A percentile compares a stretch with the other conserved stretches of the same genome.
These are phyloP conservation scores for Rhynchosporium agropyri DNA, from an alignment of 2,329 filamentous ascomycete genomes.

Conservation along the genomic window DNA sequence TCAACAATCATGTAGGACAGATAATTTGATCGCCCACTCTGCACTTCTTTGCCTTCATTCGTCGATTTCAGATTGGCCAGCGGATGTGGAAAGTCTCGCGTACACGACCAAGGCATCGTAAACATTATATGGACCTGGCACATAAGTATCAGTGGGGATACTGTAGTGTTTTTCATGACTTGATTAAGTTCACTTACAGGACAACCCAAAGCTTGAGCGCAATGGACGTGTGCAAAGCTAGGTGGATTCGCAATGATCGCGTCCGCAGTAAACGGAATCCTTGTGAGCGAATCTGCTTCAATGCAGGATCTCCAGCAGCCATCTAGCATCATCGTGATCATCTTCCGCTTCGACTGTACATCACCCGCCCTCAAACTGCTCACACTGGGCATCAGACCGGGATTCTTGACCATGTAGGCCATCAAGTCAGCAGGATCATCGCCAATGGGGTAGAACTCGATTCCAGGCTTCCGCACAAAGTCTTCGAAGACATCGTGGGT, in stretches of 20 bases:
- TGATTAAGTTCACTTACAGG: constrained; percentile 61
- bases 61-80: constrained; percentile 49
- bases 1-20: constrained; percentile 52
- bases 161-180: neutral
- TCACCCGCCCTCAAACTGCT: constrained; percentile 74
- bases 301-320: constrained; percentile 86
- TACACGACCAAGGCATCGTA: constrained; percentile 35
- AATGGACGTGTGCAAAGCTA: constrained; percentile 39
- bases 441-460: constrained; percentile 46
- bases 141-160: neutral
- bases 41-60: constrained; percentile 42
- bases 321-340: constrained; percentile 73
- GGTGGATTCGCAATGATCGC: constrained; percentile 39
- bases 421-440: constrained; percentile 73
- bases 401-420: constrained; percentile 89
- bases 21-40: constrained; percentile 45
- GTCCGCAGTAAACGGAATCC: constrained; percentile 37
- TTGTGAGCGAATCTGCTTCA: constrained; percentile 48
- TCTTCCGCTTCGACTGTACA: constrained; percentile 68
- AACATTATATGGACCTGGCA: constrained; percentile 26
- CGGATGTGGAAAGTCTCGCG: constrained; percentile 42
- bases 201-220: constrained; percentile 29
- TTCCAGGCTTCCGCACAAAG: constrained; percentile 52
- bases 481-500: constrained; percentile 57
- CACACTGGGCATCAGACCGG: constrained; percentile 78